Conservation (phyloP, 129 eudicot species). For the Flaveria sonorensis region DNA sequence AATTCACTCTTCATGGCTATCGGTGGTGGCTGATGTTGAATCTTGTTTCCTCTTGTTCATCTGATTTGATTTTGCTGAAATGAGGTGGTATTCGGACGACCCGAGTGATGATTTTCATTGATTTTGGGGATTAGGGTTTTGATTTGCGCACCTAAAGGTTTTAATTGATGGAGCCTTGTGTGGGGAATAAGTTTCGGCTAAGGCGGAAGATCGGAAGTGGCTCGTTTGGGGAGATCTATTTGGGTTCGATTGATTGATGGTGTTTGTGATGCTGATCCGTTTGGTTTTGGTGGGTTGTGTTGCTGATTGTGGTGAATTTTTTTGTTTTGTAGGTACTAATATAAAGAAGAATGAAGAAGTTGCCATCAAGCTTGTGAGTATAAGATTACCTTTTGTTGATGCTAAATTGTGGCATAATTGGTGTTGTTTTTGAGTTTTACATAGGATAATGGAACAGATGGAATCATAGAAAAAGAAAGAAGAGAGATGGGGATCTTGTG, state of each 20-base stretch:
- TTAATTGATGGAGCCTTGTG: no score
- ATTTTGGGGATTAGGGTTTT: no score
- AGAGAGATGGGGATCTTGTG: no score
- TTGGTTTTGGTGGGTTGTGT: neutral
- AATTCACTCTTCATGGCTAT: slow-evolving; percentile 33
- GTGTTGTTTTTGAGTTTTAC: slow-evolving; percentile 6
- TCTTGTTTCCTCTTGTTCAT: slow-evolving; percentile 19
- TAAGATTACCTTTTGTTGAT: neutral
- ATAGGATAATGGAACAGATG: no score
- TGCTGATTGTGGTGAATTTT: slow-evolving; percentile 12
- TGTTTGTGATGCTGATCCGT: slow-evolving; percentile 3
- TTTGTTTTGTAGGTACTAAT: slow-evolving; percentile 66
- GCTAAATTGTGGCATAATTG: neutral
- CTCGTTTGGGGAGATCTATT: no score
- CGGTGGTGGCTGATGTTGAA: slow-evolving; percentile 29
- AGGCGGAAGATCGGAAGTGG: no score
- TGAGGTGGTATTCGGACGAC: slow-evolving; percentile 30
- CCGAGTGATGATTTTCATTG: no score
- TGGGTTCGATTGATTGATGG: slow-evolving; percentile 48
- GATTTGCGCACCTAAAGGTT: no score
- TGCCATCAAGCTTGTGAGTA: slow-evolving; percentile 94
- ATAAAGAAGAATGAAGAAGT: slow-evolving; percentile 93
- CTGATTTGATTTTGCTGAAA: slow-evolving; percentile 9
- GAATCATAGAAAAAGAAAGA: no score
- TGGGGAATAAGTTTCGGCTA: no score